Evolutionary conservation across 306 rosid species (phyloP).

Genomic region (Lagenaria siceraria): DNA sequence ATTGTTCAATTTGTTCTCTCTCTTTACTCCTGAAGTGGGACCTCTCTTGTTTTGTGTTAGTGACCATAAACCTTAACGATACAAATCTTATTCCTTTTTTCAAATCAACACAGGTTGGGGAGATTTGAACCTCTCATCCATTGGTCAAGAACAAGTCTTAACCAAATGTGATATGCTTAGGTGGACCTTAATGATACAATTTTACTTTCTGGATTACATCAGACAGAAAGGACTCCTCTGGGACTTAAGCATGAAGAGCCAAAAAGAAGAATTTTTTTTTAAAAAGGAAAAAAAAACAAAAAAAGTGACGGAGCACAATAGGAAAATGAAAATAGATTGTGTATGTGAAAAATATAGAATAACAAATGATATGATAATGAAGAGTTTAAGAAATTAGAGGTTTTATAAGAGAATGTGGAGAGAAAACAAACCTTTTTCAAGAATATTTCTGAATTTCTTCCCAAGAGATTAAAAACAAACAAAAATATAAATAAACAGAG

Average conservation of each 20-base stretch:
- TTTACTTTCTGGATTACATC: background rate
- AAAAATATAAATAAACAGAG: background rate
- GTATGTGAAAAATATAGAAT: background rate
- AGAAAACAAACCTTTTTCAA: background rate
- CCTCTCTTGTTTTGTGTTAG: background rate
- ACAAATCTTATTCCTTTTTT: background rate
- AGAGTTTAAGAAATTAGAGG: background rate
- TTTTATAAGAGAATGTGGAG: background rate
- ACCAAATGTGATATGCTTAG: too few relatives aligned
- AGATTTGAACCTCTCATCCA: too few relatives aligned
- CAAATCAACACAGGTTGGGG: too few relatives aligned
- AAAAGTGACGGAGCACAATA: background rate
- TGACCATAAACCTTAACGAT: background rate
- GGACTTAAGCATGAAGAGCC: background rate
- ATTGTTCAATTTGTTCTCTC: background rate
- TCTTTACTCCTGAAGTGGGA: background rate
- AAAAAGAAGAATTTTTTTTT: too few relatives aligned
- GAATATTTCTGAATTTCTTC: background rate
- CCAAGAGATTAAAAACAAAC: background rate
- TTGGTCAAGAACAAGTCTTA: too few relatives aligned
- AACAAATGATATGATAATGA: background rate
- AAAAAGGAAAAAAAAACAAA: too few relatives aligned
- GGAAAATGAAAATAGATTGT: background rate
- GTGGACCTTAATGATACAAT: background rate
- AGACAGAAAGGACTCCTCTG: background rate